Evolutionary conservation across 2,329 filamentous ascomycete genomes (phyloP).

Genomic region (Claviceps digitariae): DNA sequence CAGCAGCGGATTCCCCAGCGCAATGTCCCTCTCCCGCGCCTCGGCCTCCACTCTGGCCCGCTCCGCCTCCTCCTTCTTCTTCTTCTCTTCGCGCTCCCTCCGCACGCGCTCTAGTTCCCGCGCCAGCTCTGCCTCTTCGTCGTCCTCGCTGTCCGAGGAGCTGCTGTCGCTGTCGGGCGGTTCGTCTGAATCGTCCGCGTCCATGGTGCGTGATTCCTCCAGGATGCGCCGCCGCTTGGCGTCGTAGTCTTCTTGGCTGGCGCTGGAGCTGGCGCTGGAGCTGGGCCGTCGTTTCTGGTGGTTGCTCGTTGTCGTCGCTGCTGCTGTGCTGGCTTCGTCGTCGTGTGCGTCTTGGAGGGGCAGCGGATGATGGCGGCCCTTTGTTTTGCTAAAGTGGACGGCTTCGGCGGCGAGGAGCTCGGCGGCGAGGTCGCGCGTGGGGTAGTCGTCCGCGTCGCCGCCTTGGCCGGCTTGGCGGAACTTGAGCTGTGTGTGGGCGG

Average conservation of each 20-base stretch:
- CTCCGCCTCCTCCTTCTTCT: conserved; percentile 52
- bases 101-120: conserved; percentile 91
- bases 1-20: conserved; percentile 79
- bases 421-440: conserved; percentile 65
- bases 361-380: conserved; percentile 29
- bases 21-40: conserved; percentile 75
- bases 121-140: conserved; percentile 65
- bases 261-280: conserved; percentile 10
- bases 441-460: conserved; percentile 58
- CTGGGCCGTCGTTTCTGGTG: conserved; percentile 42
- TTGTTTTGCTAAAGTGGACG: conserved; percentile 75
- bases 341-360: conserved; percentile 27
- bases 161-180: conserved; percentile 34
- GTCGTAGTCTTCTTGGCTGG: conserved; percentile 51
- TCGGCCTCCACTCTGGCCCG: conserved; percentile 70
- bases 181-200: conserved; percentile 54
- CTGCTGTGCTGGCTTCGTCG: conserved; percentile 26
- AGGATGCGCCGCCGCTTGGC: conserved; percentile 76
- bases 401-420: conserved; percentile 85
- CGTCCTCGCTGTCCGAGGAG: conserved; percentile 34
- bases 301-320: conserved; percentile 9
- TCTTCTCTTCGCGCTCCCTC: conserved; percentile 44
- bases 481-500: conserved; percentile 88
- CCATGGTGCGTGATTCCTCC: conserved; percentile 77
- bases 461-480: conserved; percentile 79